Evolutionary conservation across 257 asterid species (phyloP), one percentile per base, ranked within the genome.

Genomic region (Scutellaria minor): DNA sequence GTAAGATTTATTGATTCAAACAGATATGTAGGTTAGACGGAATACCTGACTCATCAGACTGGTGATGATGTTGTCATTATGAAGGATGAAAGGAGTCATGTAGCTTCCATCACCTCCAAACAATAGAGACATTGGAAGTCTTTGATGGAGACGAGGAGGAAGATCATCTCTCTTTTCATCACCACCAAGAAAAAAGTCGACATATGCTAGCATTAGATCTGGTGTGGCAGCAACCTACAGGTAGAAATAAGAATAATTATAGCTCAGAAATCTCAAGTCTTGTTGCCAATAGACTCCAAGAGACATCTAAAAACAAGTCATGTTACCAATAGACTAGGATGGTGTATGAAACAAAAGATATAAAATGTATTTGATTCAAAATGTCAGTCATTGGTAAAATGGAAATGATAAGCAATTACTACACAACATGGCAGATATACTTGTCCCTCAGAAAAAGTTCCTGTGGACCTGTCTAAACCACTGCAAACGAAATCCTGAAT

Each of bases 51-150:
- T 90, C 98, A 89, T 86, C 75, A 95, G 90, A 76, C 98, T 95
- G 60, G 99, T 95, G 74, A 87, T 71, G 15, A 86, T 84, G 71
- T 89, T 90, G 79, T 95, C 99, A 75, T 90, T 90, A 53, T 95
- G 92, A 80, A 95, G 96, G 13, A 82, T 72, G 79, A 95, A 88
- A 64, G 99, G 97, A 71, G 96, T 85, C 99, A 95, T 88, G 82
- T 87, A 95, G 75, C 98, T 90, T 67, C 98, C 99, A 79, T 95
- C 93, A 60, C 99, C 99, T 76, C 98, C 99, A 75, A 95, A 95
- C 58, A 90, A 66, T 72, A 95, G 80, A 75, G 96, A 86, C 82
- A 92, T 83, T 7, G 99, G 99, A 79, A 95, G 90, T 77, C 99
- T 86, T 76, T 87, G 93, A 74, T 47, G 85, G 67, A 95, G 89